Conservation (phyloP, 257 asterid genomes). For the Solanum tarijense region DNA sequence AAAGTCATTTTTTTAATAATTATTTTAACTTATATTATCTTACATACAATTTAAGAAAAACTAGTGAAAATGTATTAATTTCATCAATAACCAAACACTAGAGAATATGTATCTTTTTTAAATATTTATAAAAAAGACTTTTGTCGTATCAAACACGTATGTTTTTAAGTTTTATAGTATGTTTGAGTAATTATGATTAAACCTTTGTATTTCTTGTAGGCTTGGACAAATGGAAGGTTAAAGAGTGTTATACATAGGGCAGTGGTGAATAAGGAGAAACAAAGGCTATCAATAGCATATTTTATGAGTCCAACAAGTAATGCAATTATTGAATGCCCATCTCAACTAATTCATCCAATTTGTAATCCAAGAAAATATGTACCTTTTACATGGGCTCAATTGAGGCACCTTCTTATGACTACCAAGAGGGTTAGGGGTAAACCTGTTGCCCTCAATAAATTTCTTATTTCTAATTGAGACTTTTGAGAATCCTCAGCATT, state of each 20-base stretch:
- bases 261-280: conserved; percentile 9
- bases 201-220: background rate
- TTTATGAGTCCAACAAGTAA: conserved; percentile 13
- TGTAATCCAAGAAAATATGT: conserved; percentile 12
- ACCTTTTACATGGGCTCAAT: conserved; percentile 19
- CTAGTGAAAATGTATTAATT: background rate
- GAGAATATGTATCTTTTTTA: background rate
- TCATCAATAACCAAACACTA: background rate
- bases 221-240: conserved; percentile 20
- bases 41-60: background rate
- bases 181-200: background rate
- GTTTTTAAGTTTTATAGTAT: background rate
- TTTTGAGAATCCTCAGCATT: background rate
- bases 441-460: conserved; percentile 11
- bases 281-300: conserved; percentile 15
- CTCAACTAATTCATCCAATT: conserved; percentile 1
- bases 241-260: conserved; percentile 21
- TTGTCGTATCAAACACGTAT: background rate
- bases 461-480: background rate
- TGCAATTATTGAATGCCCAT: conserved; percentile 4
- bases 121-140: background rate
- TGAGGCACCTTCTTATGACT: conserved; percentile 7
- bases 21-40: too few species aligned
- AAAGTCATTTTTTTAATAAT: accelerated
- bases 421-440: conserved; percentile 14